A percentile compares a stretch with the other conserved stretches of the same genome.
phyloP scores from a whole-genome alignment of 805 yeast genomes.

The Phaffomyces antillensis region DNA sequence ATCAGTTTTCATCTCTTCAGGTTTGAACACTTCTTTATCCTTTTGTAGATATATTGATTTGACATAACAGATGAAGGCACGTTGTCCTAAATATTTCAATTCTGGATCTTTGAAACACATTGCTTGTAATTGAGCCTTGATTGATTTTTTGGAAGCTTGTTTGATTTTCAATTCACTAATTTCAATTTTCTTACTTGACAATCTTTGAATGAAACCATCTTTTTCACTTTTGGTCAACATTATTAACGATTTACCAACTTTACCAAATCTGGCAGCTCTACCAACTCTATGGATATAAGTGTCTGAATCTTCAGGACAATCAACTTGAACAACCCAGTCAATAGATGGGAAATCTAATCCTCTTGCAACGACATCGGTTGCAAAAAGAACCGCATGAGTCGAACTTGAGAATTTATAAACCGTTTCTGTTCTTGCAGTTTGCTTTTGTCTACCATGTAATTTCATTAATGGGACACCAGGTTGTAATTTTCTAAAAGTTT shows the following conservation, averaged over 20 bases:
- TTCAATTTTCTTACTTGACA: constrained; percentile 58
- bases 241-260: constrained; percentile 75
- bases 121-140: constrained; percentile 79
- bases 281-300: constrained; percentile 93
- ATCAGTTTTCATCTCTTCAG: constrained; percentile 72
- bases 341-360: constrained; percentile 96
- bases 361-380: constrained; percentile 97
- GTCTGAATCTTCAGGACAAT: constrained; percentile 92
- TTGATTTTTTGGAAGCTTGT: constrained; percentile 61
- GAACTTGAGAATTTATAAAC: constrained; percentile 43
- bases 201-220: constrained; percentile 59
- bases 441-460: constrained; percentile 82
- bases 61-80: constrained; percentile 89
- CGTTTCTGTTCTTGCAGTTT: constrained; percentile 73
- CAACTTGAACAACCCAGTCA: constrained; percentile 85
- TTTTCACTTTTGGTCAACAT: constrained; percentile 83
- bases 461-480: constrained; percentile 47
- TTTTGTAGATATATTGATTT: constrained; percentile 79
- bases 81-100: constrained; percentile 88
- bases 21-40: constrained; percentile 78
- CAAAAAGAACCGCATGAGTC: constrained; percentile 64
- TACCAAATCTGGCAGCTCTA: constrained; percentile 90
- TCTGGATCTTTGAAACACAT: constrained; percentile 88
- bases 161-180: constrained; percentile 69
- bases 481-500: constrained; percentile 23